phyloP scores from a whole-genome alignment of 805 yeast genomes.

The Starmerella apis region DNA sequence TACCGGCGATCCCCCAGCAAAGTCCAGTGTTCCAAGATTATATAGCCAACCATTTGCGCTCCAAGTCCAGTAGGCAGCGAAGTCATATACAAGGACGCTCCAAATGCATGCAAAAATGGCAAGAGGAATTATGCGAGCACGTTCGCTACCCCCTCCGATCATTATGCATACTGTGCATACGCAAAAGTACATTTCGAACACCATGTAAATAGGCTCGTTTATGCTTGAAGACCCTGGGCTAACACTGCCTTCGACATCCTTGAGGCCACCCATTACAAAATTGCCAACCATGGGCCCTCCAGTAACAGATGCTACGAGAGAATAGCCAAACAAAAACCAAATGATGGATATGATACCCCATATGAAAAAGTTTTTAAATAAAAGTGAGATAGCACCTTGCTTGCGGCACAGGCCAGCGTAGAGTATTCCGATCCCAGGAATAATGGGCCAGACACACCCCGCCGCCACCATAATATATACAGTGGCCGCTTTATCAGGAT shows the following conservation, averaged over 20 bases:
- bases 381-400: slow-evolving; percentile 8
- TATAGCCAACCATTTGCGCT: slow-evolving; percentile 54
- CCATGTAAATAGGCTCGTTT: slow-evolving; percentile 15
- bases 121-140: slow-evolving; percentile 61
- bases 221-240: slow-evolving; percentile 13
- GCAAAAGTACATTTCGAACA: slow-evolving; percentile 16
- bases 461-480: slow-evolving; percentile 16
- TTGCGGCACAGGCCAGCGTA: slow-evolving; percentile 15
- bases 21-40: slow-evolving; percentile 52
- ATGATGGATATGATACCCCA: slow-evolving; percentile 11
- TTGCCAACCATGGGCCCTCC: slow-evolving; percentile 18
- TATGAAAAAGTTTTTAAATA: slow-evolving; percentile 13
- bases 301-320: slow-evolving; percentile 8
- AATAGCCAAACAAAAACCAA: slow-evolving; percentile 16
- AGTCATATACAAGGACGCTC: slow-evolving; percentile 62
- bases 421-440: slow-evolving; percentile 16
- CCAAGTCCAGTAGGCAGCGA: slow-evolving; percentile 69
- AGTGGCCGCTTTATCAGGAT: slow-evolving; percentile 5
- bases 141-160: slow-evolving; percentile 61
- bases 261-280: slow-evolving; percentile 14
- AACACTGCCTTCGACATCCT: slow-evolving; percentile 12
- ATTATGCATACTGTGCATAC: slow-evolving; percentile 33
- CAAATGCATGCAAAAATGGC: slow-evolving; percentile 54
- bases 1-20: slow-evolving; percentile 69
- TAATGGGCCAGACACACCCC: slow-evolving; percentile 19